These are phyloP conservation scores for Trametes villosa DNA, from an alignment of 768 basidiomycete species.

Conservation along the genomic window DNA sequence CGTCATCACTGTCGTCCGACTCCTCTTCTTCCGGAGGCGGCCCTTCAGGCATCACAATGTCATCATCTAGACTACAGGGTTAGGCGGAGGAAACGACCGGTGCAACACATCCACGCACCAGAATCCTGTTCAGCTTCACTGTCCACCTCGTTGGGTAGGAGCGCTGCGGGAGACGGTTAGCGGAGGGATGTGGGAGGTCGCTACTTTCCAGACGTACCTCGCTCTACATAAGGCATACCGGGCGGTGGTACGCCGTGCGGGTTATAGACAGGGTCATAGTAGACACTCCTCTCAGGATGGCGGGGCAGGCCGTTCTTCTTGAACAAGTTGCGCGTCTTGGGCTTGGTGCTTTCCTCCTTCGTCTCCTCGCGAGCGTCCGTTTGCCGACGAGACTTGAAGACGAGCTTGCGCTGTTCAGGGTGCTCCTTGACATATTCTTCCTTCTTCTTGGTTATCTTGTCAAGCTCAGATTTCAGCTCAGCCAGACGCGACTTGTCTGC, in stretches of 20 bases:
- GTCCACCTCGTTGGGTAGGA: conserved; percentile 63
- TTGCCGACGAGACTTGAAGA: conserved; percentile 64
- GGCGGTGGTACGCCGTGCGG: conserved; percentile 93
- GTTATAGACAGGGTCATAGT: conserved; percentile 93
- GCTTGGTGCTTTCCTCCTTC: conserved; percentile 43
- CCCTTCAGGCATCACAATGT: conserved; percentile 67
- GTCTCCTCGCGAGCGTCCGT: conserved; percentile 46
- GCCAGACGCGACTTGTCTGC: conserved; percentile 70
- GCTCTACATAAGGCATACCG: conserved; percentile 93
- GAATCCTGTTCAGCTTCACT: conserved; percentile 64
- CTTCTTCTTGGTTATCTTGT: conserved; percentile 84
- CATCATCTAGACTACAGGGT: no score
- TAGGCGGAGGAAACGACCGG: no score
- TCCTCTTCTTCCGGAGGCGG: conserved; percentile 60
- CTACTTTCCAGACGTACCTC: conserved; percentile 59
- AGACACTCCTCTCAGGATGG: conserved; percentile 91
- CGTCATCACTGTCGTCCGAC: conserved; percentile 69
- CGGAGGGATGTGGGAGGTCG: not conserved
- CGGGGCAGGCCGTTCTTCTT: conserved; percentile 83
- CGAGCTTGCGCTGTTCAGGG: conserved; percentile 87
- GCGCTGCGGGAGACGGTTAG: conserved; percentile 57
- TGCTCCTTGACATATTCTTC: conserved; percentile 92
- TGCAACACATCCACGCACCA: conserved; percentile 21
- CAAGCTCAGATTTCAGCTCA: conserved; percentile 76
- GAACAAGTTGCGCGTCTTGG: conserved; percentile 69